Conservation (phyloP, 2,329 filamentous ascomycete species). For the Scleromitrula shiraiana region DNA sequence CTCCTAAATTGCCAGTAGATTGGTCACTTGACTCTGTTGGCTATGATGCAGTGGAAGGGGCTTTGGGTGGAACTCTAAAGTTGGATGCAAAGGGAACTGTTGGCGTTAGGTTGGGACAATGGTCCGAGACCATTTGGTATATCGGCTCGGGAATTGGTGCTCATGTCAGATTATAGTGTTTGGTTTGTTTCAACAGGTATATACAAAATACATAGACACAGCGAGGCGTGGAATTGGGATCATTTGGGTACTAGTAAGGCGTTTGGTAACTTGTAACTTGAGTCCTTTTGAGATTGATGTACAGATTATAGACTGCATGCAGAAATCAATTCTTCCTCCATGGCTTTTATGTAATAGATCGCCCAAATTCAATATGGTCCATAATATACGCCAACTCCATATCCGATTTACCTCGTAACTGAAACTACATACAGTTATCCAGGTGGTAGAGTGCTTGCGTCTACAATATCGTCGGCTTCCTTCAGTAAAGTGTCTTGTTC, state of each 20-base stretch:
- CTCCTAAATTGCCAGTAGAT: slow-evolving; percentile 72
- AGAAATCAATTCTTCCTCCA: slow-evolving; percentile 14
- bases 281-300: not conserved
- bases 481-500: slow-evolving; percentile 60
- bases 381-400: slow-evolving; percentile 19
- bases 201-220: not conserved
- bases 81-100: slow-evolving; percentile 73
- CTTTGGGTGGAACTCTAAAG: slow-evolving; percentile 71
- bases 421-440: slow-evolving; percentile 48
- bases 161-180: slow-evolving; percentile 42
- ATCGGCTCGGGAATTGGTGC: slow-evolving; percentile 63
- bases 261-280: not conserved
- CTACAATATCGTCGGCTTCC: slow-evolving; percentile 90
- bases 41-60: slow-evolving; percentile 71
- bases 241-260: not conserved
- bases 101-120: slow-evolving; percentile 65
- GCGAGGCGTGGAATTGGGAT: not conserved
- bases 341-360: slow-evolving; percentile 5
- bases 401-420: slow-evolving; percentile 10
- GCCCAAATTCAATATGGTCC: not conserved
- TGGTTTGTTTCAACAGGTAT: not conserved
- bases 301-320: slow-evolving; percentile 8
- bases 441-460: slow-evolving; percentile 86
- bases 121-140: slow-evolving; percentile 66
- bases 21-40: slow-evolving; percentile 73